Conservation (phyloP, 345 rosid species). For the Boechera retrofracta region DNA sequence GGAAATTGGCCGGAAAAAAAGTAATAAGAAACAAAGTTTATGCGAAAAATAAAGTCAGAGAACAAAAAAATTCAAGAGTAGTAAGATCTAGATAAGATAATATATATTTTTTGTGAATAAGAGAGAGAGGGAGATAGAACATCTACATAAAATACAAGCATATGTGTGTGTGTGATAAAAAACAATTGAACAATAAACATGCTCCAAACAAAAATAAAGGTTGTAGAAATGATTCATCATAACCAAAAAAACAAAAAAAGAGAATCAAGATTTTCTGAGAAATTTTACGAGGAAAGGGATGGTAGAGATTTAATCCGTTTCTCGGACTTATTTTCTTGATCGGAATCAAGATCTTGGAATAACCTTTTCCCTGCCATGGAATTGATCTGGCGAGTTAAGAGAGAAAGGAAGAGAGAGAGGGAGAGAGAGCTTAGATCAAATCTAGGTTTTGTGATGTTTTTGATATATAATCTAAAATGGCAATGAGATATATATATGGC, state of each 20-base stretch:
- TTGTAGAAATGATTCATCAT: background rate
- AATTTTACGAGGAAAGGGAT: conserved; percentile 69
- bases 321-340: conserved; percentile 52
- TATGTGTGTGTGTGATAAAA: background rate
- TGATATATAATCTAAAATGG: conserved; percentile 21
- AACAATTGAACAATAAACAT: conserved; percentile 6
- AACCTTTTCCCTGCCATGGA: conserved; percentile 74
- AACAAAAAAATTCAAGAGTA: background rate
- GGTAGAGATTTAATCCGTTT: conserved; percentile 62
- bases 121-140: conserved; percentile 2
- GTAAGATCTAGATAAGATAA: conserved; percentile 3
- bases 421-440: conserved; percentile 23
- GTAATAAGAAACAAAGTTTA: conserved; percentile 1
- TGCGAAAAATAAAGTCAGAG: background rate
- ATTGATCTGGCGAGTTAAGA: background rate
- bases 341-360: conserved; percentile 46
- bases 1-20: conserved; percentile 29
- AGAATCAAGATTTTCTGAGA: background rate
- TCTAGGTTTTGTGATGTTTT: conserved; percentile 29
- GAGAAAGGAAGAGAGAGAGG: conserved; percentile 14
- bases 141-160: conserved; percentile 25
- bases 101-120: background rate
- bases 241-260: background rate
- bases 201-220: background rate
- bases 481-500: conserved; percentile 15